These are phyloP conservation scores for Myrica gale DNA, from an alignment of 306 rosid genomes.

Conservation along the genomic window DNA sequence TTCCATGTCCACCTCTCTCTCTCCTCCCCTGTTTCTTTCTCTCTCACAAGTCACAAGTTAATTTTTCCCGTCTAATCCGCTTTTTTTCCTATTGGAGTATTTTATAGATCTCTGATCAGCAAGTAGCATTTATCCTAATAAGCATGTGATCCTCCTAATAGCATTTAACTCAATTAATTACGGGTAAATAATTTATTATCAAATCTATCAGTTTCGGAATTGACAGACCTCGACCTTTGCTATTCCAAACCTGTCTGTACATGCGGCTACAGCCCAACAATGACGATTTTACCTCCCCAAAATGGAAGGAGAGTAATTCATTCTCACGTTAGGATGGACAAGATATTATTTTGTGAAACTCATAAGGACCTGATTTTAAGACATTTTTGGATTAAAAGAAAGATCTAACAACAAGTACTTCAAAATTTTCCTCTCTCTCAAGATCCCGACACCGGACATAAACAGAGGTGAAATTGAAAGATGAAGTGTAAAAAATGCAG, in stretches of 20 bases:
- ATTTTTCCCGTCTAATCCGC: too few relatives aligned
- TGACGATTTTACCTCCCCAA: not conserved
- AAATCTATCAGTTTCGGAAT: constrained; percentile 2
- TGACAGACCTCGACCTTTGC: constrained; percentile 7
- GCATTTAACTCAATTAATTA: not conserved
- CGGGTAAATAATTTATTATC: not conserved
- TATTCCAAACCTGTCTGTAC: not conserved
- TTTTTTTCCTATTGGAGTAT: not conserved
- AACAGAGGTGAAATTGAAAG: too few relatives aligned
- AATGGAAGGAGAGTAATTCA: not conserved
- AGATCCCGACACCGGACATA: too few relatives aligned
- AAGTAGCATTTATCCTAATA: not conserved
- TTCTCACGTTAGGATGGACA: not conserved
- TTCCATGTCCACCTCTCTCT: constrained; percentile 40
- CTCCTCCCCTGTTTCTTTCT: not conserved
- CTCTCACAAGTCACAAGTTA: too few relatives aligned
- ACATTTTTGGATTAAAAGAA: too few relatives aligned
- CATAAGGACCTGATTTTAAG: too few relatives aligned
- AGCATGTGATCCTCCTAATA: constrained; percentile 30
- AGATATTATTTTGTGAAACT: too few relatives aligned
- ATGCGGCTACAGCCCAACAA: not conserved
- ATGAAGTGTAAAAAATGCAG: too few relatives aligned
- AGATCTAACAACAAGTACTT: too few relatives aligned
- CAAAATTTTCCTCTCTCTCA: too few relatives aligned
- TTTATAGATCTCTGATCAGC: not conserved